Conservation (phyloP, 495 filamentous ascomycete species). For the Podospora tetraspora region DNA sequence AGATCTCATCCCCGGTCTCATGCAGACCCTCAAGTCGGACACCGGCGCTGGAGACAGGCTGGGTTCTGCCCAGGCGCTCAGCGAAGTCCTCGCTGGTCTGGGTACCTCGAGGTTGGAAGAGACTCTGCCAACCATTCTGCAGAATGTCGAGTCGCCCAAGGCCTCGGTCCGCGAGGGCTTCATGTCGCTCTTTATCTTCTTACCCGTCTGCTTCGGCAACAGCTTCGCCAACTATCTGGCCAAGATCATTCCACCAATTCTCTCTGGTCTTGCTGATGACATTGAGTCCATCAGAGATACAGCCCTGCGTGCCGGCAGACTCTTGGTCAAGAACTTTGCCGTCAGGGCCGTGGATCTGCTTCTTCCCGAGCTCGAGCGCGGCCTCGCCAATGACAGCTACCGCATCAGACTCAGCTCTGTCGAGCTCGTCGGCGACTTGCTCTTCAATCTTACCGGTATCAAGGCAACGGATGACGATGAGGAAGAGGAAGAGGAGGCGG, state of each 20-base stretch:
- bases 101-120: slow-evolving; percentile 90
- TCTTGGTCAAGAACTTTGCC: slow-evolving; percentile 97
- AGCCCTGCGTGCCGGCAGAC: slow-evolving; percentile 81
- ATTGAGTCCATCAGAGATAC: slow-evolving; percentile 93
- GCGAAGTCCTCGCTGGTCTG: slow-evolving; percentile 91
- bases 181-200: slow-evolving; percentile 98
- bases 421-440: slow-evolving; percentile 89
- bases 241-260: slow-evolving; percentile 92
- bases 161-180: slow-evolving; percentile 90
- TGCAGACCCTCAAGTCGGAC: slow-evolving; percentile 95
- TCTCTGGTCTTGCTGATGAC: slow-evolving; percentile 91
- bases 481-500: slow-evolving; percentile 66
- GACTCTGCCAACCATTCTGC: slow-evolving; percentile 90
- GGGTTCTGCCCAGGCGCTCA: slow-evolving; percentile 93
- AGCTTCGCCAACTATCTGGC: slow-evolving; percentile 94
- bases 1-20: slow-evolving; percentile 94
- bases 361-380: slow-evolving; percentile 89
- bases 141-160: slow-evolving; percentile 91
- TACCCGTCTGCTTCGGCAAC: slow-evolving; percentile 98
- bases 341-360: slow-evolving; percentile 89
- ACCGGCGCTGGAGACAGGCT: slow-evolving; percentile 91
- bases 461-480: slow-evolving; percentile 71
- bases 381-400: slow-evolving; percentile 90
- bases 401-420: slow-evolving; percentile 96
- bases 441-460: slow-evolving; percentile 97